Base-by-base conservation (phyloP, 495 filamentous ascomycete species). In the Aspergillus leporis region DNA sequence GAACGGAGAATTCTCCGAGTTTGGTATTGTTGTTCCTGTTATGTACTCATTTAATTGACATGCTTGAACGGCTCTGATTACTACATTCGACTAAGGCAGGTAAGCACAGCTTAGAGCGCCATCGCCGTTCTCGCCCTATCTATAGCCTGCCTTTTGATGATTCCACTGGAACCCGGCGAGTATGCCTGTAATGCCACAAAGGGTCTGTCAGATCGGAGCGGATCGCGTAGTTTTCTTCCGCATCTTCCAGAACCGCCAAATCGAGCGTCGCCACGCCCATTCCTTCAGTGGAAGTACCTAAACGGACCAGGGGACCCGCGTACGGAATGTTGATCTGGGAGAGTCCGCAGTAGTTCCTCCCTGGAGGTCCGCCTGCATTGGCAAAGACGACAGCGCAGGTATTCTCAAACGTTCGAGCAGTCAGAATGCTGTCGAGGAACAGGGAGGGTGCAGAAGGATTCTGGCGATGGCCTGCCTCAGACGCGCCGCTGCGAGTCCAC, bases 401-500 rank as follows among this genome's bases (percentile, higher is more conserved):
- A 55, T 55, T 55, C n/a, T 55, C 53, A 31, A 32, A 55, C n/a
- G 40, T 21, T 5, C 53, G 40, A 9, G 40, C 40, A 8, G 53
- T 55, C 21, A 55, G 22, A 0, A 47, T 22, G 12, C 40, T 47
- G 18, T 55, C 53, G 0, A 55, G 22, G 18, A 55, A 55, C 2
- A 55, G 53, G 0, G 40, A 47, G 22, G 13, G 13, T 9, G 40
- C 40, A 30, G 40, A 46, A 0, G 53, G 53, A 13, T 55, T 55
- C 41, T 32, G 16, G 13, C 40, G 40, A 7, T 19, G 53, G 3
- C 40, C 40, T 10, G 38, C 53, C 14, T 46, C 40, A 0, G 53
- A 55, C 0, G 53, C 53, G 5, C 40, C 53, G 7, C 6, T 55
- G 7, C 49, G 31, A 23, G 78, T 83, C 76, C 89, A 92, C 65